Evolutionary conservation across 345 rosid species (phyloP).

Genomic region (Euphorbia pulcherrima): DNA sequence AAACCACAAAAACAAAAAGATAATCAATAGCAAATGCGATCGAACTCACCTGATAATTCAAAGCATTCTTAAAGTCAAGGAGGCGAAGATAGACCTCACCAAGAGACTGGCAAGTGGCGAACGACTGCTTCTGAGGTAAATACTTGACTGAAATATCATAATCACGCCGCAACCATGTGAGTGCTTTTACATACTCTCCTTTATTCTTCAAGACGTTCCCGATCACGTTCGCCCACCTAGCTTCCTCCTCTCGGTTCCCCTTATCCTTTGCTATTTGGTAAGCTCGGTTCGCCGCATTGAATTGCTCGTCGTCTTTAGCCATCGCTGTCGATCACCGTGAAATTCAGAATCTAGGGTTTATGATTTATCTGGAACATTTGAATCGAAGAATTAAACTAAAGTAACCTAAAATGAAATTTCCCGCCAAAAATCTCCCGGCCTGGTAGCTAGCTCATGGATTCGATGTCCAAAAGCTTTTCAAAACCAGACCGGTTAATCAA

Average conservation of each 20-base stretch:
- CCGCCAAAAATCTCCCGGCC: not conserved
- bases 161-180: conserved; percentile 76
- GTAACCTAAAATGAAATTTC: not conserved
- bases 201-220: conserved; percentile 71
- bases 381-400: not conserved
- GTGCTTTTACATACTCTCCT: conserved; percentile 89
- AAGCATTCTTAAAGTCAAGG: conserved; percentile 57
- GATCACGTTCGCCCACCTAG: conserved; percentile 86
- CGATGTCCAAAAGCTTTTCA: no score
- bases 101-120: conserved; percentile 85
- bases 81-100: conserved; percentile 82
- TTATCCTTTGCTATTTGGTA: conserved; percentile 56
- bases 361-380: not conserved
- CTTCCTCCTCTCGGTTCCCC: conserved; percentile 84
- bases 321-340: conserved; percentile 20
- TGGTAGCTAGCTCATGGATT: no score
- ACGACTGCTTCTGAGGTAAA: conserved; percentile 64
- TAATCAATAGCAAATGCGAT: no score
- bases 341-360: conserved; percentile 12
- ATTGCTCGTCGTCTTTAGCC: conserved; percentile 44
- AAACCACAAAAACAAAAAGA: not conserved
- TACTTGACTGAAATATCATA: conserved; percentile 60
- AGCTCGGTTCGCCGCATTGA: conserved; percentile 55
- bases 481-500: no score
- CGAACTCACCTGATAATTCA: conserved; percentile 59